Conservation (phyloP, 2,329 filamentous ascomycete genomes). For the Colletotrichum paranaense region DNA sequence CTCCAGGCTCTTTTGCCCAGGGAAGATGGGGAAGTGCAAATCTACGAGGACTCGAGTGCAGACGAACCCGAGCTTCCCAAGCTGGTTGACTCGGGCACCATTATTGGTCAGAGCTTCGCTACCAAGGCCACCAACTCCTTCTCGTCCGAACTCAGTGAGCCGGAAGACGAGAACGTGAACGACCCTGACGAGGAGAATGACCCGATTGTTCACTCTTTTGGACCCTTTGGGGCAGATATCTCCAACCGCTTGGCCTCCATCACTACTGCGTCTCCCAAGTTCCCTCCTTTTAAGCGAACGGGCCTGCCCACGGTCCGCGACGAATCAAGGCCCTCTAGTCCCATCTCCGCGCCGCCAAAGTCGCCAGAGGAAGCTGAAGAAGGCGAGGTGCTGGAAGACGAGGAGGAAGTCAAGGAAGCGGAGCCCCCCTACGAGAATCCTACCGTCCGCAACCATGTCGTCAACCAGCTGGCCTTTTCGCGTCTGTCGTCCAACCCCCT, state of each 20-base stretch:
- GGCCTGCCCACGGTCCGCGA: constrained; percentile 18
- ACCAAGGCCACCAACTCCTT: constrained; percentile 65
- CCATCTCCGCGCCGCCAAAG: constrained; percentile 29
- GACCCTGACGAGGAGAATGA: constrained; percentile 94
- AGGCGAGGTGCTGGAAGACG: constrained; percentile 24
- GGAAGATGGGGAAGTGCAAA: constrained; percentile 37
- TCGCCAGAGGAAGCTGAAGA: constrained; percentile 15
- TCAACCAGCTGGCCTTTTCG: constrained; percentile 96
- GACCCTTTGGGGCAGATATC: constrained; percentile 87
- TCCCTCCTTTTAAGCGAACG: constrained; percentile 38
- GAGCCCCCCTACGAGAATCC: constrained; percentile 43
- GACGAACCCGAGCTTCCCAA: constrained; percentile 52
- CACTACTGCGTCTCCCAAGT: constrained; percentile 73
- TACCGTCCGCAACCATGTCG: constrained; percentile 81
- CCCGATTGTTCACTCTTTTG: constrained; percentile 91
- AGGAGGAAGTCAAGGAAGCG: constrained; percentile 17
- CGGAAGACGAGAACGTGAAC: constrained; percentile 53
- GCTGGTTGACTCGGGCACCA: constrained; percentile 34
- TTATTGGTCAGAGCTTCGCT: constrained; percentile 57
- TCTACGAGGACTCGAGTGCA: constrained; percentile 39
- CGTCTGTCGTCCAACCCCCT: constrained; percentile 91
- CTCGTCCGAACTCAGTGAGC: constrained; percentile 67
- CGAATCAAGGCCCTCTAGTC: constrained; percentile 27
- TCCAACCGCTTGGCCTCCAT: constrained; percentile 86
- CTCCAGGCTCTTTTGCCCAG: constrained; percentile 57